phyloP scores from a whole-genome alignment of 2,329 filamentous ascomycete species.

The Cryphonectria japonica region DNA sequence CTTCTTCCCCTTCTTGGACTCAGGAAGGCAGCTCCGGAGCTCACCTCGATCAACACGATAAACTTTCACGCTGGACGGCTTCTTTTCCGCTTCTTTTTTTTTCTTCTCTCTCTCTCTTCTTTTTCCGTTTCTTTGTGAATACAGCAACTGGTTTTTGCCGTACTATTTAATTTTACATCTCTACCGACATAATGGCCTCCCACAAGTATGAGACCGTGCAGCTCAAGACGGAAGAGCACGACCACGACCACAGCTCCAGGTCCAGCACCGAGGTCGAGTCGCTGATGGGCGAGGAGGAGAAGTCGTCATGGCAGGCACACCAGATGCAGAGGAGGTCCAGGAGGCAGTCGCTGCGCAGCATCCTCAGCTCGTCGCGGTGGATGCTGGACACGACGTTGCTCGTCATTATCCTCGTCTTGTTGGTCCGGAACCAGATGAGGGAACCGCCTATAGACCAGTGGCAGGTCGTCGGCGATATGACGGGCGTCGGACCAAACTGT shows the following conservation, averaged over 20 bases:
- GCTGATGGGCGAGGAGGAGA: conserved; percentile 45
- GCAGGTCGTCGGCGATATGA: conserved; percentile 44
- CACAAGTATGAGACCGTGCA: conserved; percentile 40
- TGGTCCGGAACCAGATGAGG: conserved; percentile 39
- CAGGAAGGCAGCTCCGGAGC: conserved; percentile 7
- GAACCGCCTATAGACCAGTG: conserved; percentile 32
- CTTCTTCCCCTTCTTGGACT: neutral
- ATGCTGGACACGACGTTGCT: conserved; percentile 45
- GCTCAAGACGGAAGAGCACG: conserved; percentile 35
- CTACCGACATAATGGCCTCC: conserved; percentile 19
- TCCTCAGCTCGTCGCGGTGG: conserved; percentile 43
- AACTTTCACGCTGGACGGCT: conserved; percentile 21
- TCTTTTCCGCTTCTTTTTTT: no score
- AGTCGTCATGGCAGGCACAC: conserved; percentile 36
- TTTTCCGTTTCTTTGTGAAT: neutral
- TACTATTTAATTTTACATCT: conserved; percentile 4
- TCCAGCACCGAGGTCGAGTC: conserved; percentile 47
- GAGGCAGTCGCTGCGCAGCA: conserved; percentile 32
- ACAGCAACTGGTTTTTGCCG: conserved; percentile 23
- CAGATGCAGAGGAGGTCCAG: conserved; percentile 34
- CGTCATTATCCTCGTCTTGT: conserved; percentile 42
- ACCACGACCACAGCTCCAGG: conserved; percentile 38
- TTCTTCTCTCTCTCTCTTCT: neutral
- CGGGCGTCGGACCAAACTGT: conserved; percentile 42
- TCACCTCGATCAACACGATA: conserved; percentile 6